Conservation (phyloP, 2,329 filamentous ascomycete genomes). For the Intubia oerlemansii region DNA sequence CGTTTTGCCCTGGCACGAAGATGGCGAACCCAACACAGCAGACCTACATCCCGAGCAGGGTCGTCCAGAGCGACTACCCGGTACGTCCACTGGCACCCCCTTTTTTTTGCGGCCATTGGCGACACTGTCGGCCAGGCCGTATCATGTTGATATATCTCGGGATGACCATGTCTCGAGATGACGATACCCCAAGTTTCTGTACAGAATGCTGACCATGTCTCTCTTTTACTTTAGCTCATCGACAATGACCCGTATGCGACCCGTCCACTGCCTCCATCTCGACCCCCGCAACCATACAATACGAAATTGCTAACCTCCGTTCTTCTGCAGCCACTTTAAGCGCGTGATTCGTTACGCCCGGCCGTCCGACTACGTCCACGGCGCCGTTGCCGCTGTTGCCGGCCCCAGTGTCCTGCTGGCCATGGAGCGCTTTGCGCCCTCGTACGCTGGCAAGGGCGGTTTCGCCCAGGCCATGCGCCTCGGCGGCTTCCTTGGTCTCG, state of each 20-base stretch:
- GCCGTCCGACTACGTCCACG: slow-evolving; percentile 59
- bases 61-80: slow-evolving; percentile 64
- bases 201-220: slow-evolving; percentile 4
- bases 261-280: not conserved
- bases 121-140: too few species aligned
- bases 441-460: slow-evolving; percentile 61
- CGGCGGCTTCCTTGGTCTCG: slow-evolving; percentile 46
- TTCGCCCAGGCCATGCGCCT: slow-evolving; percentile 72
- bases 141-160: too few species aligned
- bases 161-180: too few species aligned
- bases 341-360: slow-evolving; percentile 79
- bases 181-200: too few species aligned
- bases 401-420: slow-evolving; percentile 54
- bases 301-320: not conserved
- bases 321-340: slow-evolving; percentile 52
- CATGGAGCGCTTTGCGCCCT: slow-evolving; percentile 72
- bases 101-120: too few species aligned
- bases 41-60: slow-evolving; percentile 52
- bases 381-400: slow-evolving; percentile 43
- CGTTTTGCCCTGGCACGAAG: slow-evolving; percentile 8
- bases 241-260: slow-evolving; percentile 79
- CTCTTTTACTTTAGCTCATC: slow-evolving; percentile 48
- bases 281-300: too few species aligned
- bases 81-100: slow-evolving; percentile 42
- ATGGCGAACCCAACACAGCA: slow-evolving; percentile 18